Base-by-base conservation (phyloP, 1,284 basidiomycete genomes). In the Trametes sp. region DNA sequence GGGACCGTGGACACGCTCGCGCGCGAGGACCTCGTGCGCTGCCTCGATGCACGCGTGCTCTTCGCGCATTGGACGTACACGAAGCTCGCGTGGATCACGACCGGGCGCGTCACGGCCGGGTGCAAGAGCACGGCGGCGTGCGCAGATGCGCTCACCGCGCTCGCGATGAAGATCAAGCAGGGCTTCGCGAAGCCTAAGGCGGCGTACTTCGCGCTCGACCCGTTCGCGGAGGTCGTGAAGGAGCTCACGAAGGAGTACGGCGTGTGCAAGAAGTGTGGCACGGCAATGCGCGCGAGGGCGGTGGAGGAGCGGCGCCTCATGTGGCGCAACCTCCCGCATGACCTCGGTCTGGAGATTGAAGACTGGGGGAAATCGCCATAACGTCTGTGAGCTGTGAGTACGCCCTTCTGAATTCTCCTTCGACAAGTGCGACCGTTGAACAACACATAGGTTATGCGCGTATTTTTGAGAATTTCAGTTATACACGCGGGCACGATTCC, bases 41-140 rank as follows among this genome's bases (percentile, higher is more conserved):
- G 52, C 52, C 38, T 54, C 28, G 52, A 54, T n/a, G 52, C 52
- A 2, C 52, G 52, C 16, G 52, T 44, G 16, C 24, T 54, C 24
- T 54, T 54, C 52, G 52, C 52, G 24, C 52, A 44, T 38, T 54
- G 52, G 38, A 54, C 52, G 38, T 31, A 54, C 52, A 54, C 52
- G 26, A 54, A 54, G 38, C 38, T 54, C 26, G 52, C 52, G 52
- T 54, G 52, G 52, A 19, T 54, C 28, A 44, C 29, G 38, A 31
- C 52, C 26, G 52, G 38, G 19, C 36, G 52, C 38, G 52, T 54
- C 13, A 36, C n/a, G n/a, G 1, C 19, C 26, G 41, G 19, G 38
- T 54, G 52, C 36, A 44, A 29, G 36, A 44, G 16, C 1, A 38
- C 38, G 9, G 26, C 24, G 26, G 52, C 26, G 26, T 54, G 52